These are phyloP conservation scores for Novymonas esmeraldas DNA, from an alignment of 208 protist genomes.

Conservation along the genomic window DNA sequence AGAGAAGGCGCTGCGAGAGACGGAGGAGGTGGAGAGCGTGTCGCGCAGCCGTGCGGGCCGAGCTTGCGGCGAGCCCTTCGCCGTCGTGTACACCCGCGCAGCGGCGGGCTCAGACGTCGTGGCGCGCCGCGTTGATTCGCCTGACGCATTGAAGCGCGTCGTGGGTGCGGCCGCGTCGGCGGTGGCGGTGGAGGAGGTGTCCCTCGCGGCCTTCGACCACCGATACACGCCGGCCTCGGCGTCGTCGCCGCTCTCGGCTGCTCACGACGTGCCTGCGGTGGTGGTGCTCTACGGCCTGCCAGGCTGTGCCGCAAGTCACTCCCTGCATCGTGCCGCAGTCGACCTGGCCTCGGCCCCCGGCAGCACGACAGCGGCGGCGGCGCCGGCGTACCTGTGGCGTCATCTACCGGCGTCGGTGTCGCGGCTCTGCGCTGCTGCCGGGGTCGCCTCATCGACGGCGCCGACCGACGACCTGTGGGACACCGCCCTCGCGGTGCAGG, in stretches of 20 bases:
- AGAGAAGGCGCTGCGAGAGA: slow-evolving; percentile 11
- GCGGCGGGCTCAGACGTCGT: neutral
- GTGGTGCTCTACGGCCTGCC: slow-evolving; percentile 70
- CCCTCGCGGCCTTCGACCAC: slow-evolving; percentile 12
- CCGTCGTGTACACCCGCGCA: slow-evolving; percentile 8
- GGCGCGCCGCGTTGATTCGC: neutral
- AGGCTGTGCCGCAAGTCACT: slow-evolving; percentile 40
- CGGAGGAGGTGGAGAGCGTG: neutral
- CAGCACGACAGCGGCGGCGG: neutral
- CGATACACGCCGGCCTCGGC: too few species aligned
- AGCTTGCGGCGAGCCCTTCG: slow-evolving; percentile 29
- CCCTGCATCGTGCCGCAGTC: slow-evolving; percentile 29
- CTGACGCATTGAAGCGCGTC: neutral
- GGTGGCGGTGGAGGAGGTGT: slow-evolving; percentile 3
- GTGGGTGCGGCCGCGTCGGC: neutral
- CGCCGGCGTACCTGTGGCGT: slow-evolving; percentile 47
- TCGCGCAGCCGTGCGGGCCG: neutral
- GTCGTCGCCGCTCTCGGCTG: neutral
- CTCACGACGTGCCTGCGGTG: slow-evolving; percentile 11
- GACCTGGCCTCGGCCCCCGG: slow-evolving; percentile 6
- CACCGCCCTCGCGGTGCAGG: slow-evolving; percentile 65
- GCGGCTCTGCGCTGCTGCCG: slow-evolving; percentile 22
- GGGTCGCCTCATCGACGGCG: neutral
- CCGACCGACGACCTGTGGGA: slow-evolving; percentile 30
- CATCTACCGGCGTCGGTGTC: slow-evolving; percentile 51